Evolutionary conservation across 805 yeast genomes (phyloP).

Genomic region (Candida arabinofermentans): DNA sequence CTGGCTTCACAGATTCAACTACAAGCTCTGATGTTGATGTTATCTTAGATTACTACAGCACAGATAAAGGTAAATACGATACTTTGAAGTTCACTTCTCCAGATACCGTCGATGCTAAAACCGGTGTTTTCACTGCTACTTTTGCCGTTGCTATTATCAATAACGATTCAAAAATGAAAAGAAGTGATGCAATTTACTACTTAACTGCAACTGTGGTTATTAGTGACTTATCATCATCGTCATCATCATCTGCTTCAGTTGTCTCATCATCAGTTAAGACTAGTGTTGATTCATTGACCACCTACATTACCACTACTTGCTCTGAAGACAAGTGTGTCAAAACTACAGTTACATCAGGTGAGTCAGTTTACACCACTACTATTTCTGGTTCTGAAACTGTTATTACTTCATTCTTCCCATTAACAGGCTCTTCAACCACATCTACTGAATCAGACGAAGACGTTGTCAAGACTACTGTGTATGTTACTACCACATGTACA

Average conservation of each 20-base stretch:
- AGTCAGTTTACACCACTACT: slow-evolving; percentile 28
- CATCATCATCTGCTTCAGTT: slow-evolving; percentile 1
- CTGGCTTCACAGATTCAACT: slow-evolving; percentile 10
- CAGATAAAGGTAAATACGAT: slow-evolving; percentile 5
- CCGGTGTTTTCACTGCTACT: slow-evolving; percentile 17
- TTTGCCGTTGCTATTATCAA: slow-evolving; percentile 16
- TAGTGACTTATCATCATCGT: neutral
- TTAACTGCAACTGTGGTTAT: slow-evolving; percentile 13
- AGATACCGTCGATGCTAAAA: slow-evolving; percentile 15
- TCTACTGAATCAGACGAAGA: slow-evolving; percentile 13
- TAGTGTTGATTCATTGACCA: neutral
- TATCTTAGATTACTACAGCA: slow-evolving; percentile 4
- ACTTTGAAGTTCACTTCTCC: slow-evolving; percentile 13
- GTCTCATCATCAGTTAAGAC: neutral
- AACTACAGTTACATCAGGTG: neutral
- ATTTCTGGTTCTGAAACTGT: slow-evolving; percentile 33
- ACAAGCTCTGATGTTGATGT: slow-evolving; percentile 12
- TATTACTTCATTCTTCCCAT: slow-evolving; percentile 38
- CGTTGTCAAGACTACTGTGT: slow-evolving; percentile 14
- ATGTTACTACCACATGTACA: slow-evolving; percentile 31
- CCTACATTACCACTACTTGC: slow-evolving; percentile 12
- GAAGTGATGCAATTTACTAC: slow-evolving; percentile 17
- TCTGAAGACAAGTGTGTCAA: slow-evolving; percentile 8
- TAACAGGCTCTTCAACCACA: slow-evolving; percentile 1
- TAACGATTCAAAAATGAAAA: slow-evolving; percentile 9